Evolutionary conservation across 2,329 filamentous ascomycete species (phyloP).

Genomic region (Colletotrichum shisoi): DNA sequence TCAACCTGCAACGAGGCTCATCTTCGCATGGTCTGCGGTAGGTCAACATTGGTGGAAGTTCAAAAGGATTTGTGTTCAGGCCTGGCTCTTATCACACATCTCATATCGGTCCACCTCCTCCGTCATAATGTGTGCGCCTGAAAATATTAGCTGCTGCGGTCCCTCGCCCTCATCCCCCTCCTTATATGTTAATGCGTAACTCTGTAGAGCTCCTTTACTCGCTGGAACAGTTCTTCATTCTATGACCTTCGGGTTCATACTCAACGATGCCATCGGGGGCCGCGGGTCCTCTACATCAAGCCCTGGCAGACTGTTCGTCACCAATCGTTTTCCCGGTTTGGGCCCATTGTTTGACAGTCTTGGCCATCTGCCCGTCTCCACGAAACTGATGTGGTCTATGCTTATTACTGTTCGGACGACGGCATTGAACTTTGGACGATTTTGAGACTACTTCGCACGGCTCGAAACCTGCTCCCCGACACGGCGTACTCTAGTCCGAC

Average conservation of each 20-base stretch:
- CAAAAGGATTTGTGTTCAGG: slow-evolving; percentile 9
- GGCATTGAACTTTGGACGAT: slow-evolving; percentile 29
- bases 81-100: slow-evolving; percentile 11
- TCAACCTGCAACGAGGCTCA: too few species aligned
- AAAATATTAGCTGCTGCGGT: slow-evolving; percentile 25
- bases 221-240: slow-evolving; percentile 1
- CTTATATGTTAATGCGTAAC: slow-evolving; percentile 27
- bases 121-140: slow-evolving; percentile 27
- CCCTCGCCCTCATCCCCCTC: slow-evolving; percentile 1
- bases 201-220: neutral
- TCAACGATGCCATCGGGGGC: neutral
- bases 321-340: slow-evolving; percentile 20
- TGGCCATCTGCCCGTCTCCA: slow-evolving; percentile 22
- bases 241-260: neutral
- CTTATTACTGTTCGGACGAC: slow-evolving; percentile 27
- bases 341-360: slow-evolving; percentile 18
- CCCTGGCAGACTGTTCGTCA: slow-evolving; percentile 21
- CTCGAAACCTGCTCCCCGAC: slow-evolving; percentile 22
- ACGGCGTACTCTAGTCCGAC: slow-evolving; percentile 2
- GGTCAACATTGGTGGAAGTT: too few species aligned
- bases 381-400: slow-evolving; percentile 21
- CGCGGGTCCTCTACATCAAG: slow-evolving; percentile 10
- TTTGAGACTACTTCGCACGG: slow-evolving; percentile 18
- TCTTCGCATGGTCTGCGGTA: too few species aligned
- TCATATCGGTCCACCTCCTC: slow-evolving; percentile 26